phyloP scores from a whole-genome alignment of 208 protist genomes.

The Novymonas esmeraldas region DNA sequence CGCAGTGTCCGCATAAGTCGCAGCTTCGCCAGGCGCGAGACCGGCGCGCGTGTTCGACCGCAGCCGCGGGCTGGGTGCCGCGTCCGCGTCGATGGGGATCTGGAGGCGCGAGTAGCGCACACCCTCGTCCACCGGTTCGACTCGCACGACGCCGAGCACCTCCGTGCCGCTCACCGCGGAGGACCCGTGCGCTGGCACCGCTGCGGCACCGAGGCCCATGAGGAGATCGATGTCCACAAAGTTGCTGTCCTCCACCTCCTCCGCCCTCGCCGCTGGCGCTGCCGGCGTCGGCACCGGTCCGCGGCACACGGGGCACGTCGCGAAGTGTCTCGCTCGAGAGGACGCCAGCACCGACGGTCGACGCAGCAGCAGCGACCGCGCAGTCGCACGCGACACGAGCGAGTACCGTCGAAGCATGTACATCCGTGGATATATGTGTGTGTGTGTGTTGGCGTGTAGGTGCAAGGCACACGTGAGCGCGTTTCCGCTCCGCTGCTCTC shows the following conservation, averaged over 20 bases:
- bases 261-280: not conserved
- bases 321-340: too few relatives aligned
- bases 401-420: too few relatives aligned
- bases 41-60: slow-evolving; percentile 51
- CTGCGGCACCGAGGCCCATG: not conserved
- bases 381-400: too few relatives aligned
- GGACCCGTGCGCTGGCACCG: not conserved
- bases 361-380: too few relatives aligned
- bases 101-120: slow-evolving; percentile 60
- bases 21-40: slow-evolving; percentile 30
- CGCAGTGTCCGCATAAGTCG: slow-evolving; percentile 13
- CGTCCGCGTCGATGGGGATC: slow-evolving; percentile 39
- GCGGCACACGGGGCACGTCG: too few relatives aligned
- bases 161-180: not conserved
- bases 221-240: slow-evolving; percentile 58
- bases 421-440: too few relatives aligned
- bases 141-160: slow-evolving; percentile 49
- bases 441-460: too few relatives aligned
- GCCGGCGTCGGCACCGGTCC: too few relatives aligned
- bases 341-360: too few relatives aligned
- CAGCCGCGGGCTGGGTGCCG: slow-evolving; percentile 3
- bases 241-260: slow-evolving; percentile 25
- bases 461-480: too few relatives aligned
- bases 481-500: too few relatives aligned
- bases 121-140: slow-evolving; percentile 27